Evolutionary conservation across 495 filamentous ascomycete genomes (phyloP).

Genomic region (Oidiodendron maius): DNA sequence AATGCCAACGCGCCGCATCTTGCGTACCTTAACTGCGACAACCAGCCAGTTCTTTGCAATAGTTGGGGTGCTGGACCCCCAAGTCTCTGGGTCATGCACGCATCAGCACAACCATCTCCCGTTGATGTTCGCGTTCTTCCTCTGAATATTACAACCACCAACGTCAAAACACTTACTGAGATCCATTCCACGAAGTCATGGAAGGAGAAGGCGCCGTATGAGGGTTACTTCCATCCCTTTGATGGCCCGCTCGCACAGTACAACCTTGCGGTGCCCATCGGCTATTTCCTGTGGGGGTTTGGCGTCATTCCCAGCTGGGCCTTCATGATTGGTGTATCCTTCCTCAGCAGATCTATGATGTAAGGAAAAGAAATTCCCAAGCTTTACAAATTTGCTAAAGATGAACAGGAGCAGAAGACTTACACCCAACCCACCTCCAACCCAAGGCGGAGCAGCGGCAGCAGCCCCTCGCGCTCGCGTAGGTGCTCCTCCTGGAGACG

Average conservation of each 20-base stretch:
- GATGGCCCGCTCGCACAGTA: constrained; percentile 64
- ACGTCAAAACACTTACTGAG: constrained; percentile 53
- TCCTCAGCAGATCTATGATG: constrained; percentile 81
- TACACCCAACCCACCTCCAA: constrained; percentile 5
- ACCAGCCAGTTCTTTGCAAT: constrained; percentile 74
- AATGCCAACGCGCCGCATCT: constrained; percentile 64
- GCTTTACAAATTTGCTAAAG: constrained; percentile 3
- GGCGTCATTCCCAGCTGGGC: constrained; percentile 50
- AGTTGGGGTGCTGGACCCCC: constrained; percentile 70
- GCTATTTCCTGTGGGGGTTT: constrained; percentile 69
- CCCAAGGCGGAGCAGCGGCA: not conserved
- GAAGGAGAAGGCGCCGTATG: constrained; percentile 49
- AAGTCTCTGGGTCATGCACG: constrained; percentile 63
- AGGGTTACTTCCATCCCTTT: constrained; percentile 76
- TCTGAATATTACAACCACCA: constrained; percentile 62
- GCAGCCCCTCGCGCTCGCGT: constrained; percentile 16
- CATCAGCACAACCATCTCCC: constrained; percentile 46
- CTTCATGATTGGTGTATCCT: constrained; percentile 75
- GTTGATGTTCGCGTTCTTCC: constrained; percentile 55
- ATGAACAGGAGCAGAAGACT: constrained; percentile 12
- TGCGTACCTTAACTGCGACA: constrained; percentile 72
- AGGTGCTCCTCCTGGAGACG: constrained; percentile 20
- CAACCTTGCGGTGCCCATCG: constrained; percentile 57
- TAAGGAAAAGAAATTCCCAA: constrained; percentile 42
- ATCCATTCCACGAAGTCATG: constrained; percentile 59